phyloP scores from a whole-genome alignment of 441 rosid species.

The Codiaeum variegatum region DNA sequence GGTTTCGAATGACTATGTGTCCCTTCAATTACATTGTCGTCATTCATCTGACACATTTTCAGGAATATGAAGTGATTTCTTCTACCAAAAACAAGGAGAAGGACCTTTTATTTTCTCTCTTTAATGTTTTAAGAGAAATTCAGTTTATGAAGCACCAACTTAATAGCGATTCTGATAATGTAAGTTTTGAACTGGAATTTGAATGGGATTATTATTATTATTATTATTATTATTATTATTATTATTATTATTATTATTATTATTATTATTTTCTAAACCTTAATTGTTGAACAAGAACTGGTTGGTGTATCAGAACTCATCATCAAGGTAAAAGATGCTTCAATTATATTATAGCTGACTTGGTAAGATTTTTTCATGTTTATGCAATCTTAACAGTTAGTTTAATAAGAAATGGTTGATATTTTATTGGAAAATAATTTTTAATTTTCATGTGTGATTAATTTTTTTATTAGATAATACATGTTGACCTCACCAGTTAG shows the following conservation, averaged over 20 bases:
- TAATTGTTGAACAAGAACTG: constrained; percentile 22
- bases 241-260: neutral
- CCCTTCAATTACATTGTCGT: too few species aligned
- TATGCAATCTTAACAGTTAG: too few species aligned
- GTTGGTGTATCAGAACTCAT: constrained; percentile 17
- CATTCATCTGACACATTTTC: too few species aligned
- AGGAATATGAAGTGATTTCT: constrained; percentile 32
- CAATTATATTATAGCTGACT: constrained; percentile 34
- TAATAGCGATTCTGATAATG: constrained; percentile 27
- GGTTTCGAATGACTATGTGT: too few species aligned
- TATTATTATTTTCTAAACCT: neutral
- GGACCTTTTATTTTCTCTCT: constrained; percentile 46
- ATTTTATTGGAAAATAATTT: too few species aligned
- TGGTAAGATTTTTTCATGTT: constrained; percentile 38
- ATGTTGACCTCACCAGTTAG: too few species aligned
- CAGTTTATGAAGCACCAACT: constrained; percentile 35
- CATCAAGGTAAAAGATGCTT: constrained; percentile 32
- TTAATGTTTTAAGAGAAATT: constrained; percentile 52
- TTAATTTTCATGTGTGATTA: neutral
- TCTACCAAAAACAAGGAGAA: constrained; percentile 40
- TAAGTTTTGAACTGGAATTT: constrained; percentile 7
- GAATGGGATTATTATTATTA: neutral
- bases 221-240: neutral
- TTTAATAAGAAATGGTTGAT: too few species aligned
- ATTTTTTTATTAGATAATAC: neutral